Base-by-base conservation (phyloP, 495 filamentous ascomycete genomes). In the Choiromyces venosus region DNA sequence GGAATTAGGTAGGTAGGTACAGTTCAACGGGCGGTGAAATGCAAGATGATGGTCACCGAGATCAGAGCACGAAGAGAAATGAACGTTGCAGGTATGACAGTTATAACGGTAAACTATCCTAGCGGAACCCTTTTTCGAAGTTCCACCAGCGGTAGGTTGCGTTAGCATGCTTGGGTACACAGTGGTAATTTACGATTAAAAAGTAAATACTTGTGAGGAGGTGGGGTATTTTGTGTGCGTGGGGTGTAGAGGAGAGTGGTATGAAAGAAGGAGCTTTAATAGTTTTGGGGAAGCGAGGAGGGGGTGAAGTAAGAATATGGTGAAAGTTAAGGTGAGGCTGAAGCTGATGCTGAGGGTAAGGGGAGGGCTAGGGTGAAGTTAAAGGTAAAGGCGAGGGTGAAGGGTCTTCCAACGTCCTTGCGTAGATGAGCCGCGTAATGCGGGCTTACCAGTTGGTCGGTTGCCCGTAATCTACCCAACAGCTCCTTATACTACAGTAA, bases 71-170 rank as follows among this genome's bases (percentile, higher is more conserved):
- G 74, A 61, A 16, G 37, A 65, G 56, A 77, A 77, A 67, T 77
- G 75, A 38, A 70, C 25, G 36, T 67, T 77, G 37, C 75, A 77
- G 5, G 75, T 77, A 52, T 77, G 75, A 14, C 75, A 77, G 36
- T 33, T 61, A 18, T 61, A 61, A 18, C 52, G 52, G 52, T 61
- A 61, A 61, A 61, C 52, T 61, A 61, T 61, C 52, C 8, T 61
- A 33, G 14, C 25, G 12, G 25, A 4, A 14, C 3, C 12, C 25
- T 6, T 61, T 33, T 33, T 33, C 12, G 12, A 29, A 29, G 25
- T 5, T 33, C 25, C 52, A 4, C 52, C 12, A 61, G 52, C 52
- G 4, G 25, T 10, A 14, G 25, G 25, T 61, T 29, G 25, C 0
- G 52, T 12, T 29, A 29, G 14, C 52, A 61, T 61, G 52, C 16